These are phyloP conservation scores for Coniochaeta prunicola DNA, from an alignment of 2,329 filamentous ascomycete genomes.

Conservation along the genomic window DNA sequence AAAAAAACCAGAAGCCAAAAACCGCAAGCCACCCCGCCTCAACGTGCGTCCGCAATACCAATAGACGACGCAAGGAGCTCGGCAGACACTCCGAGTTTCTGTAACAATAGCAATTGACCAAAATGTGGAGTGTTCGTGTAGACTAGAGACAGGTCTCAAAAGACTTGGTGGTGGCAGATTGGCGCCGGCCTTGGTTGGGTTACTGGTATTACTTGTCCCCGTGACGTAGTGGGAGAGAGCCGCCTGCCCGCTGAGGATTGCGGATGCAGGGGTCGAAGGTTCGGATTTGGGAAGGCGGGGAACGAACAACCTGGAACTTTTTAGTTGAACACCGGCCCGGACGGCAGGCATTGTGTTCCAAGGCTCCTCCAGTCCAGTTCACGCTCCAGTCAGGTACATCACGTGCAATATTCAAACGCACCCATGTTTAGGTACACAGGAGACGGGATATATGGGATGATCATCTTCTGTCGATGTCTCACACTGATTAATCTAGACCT, in stretches of 20 bases:
- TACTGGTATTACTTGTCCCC: constrained; percentile 4
- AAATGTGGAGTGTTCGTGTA: not conserved
- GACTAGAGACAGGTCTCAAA: not conserved
- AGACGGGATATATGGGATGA: not conserved
- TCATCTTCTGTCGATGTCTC: not conserved
- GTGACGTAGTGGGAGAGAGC: constrained; percentile 15
- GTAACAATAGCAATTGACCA: not conserved
- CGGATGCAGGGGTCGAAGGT: not conserved
- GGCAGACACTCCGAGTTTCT: not conserved
- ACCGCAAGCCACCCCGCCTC: not conserved
- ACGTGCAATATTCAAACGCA: no score
- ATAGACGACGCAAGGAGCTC: not conserved
- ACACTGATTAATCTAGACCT: not conserved
- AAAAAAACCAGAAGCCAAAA: no score
- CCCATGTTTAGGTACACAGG: no score
- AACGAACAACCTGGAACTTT: not conserved
- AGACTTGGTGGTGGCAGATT: not conserved
- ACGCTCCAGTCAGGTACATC: not conserved
- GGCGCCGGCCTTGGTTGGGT: not conserved
- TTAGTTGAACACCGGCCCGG: not conserved
- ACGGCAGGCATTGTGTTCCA: not conserved
- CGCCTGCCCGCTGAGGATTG: not conserved
- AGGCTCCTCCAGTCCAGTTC: not conserved
- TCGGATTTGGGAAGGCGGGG: constrained; percentile 3
- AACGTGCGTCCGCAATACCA: not conserved